Percentiles rank a stretch among this genome's conserved stretches.
phyloP scores from a whole-genome alignment of 805 yeast species.

The Pichia eremophila region DNA sequence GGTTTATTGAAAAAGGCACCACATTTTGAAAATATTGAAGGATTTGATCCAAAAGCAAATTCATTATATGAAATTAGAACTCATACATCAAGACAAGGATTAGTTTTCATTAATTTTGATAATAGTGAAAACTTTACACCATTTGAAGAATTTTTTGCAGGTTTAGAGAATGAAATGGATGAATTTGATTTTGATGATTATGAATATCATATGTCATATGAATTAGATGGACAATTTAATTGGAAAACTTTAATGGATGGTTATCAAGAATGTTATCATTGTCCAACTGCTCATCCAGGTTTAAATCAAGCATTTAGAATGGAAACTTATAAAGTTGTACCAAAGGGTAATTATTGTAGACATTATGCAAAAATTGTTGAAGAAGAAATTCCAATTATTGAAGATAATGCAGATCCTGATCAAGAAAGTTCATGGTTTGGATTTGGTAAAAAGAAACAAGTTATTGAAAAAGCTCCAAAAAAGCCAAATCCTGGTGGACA shows the following conservation, averaged over 20 bases:
- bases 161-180: slow-evolving; percentile 41
- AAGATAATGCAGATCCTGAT: slow-evolving; percentile 26
- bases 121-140: slow-evolving; percentile 33
- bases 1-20: slow-evolving; percentile 54
- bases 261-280: slow-evolving; percentile 59
- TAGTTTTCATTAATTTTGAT: slow-evolving; percentile 48
- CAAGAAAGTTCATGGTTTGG: slow-evolving; percentile 45
- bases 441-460: slow-evolving; percentile 30
- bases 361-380: slow-evolving; percentile 48
- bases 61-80: slow-evolving; percentile 46
- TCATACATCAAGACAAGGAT: slow-evolving; percentile 46
- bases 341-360: slow-evolving; percentile 49
- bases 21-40: slow-evolving; percentile 49
- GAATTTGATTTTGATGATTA: slow-evolving; percentile 54
- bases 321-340: slow-evolving; percentile 59
- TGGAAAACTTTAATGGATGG: slow-evolving; percentile 65
- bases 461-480: slow-evolving; percentile 15
- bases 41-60: slow-evolving; percentile 47
- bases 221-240: slow-evolving; percentile 53
- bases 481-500: slow-evolving; percentile 50
- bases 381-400: slow-evolving; percentile 23
- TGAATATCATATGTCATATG: slow-evolving; percentile 57
- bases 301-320: slow-evolving; percentile 46
- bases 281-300: slow-evolving; percentile 63
- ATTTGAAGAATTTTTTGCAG: slow-evolving; percentile 44